Evolutionary conservation across 495 filamentous ascomycete genomes (phyloP), one percentile per base, ranked within the genome.

Genomic region (Penicillium goetzii): DNA sequence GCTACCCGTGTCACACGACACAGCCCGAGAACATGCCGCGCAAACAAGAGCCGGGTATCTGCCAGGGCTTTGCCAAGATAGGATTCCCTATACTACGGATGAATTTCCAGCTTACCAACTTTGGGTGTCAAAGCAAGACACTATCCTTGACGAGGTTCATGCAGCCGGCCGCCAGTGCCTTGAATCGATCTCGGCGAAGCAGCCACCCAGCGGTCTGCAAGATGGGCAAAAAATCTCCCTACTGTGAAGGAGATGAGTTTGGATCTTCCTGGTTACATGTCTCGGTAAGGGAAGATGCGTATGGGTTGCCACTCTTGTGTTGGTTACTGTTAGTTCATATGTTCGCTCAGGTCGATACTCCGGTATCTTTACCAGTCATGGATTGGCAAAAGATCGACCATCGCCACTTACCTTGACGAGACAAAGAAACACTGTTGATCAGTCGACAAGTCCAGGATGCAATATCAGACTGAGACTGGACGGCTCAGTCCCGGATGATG

Each of bases 61-160:
- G 11, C 21, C 17, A n/a, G 14, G 14, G 23, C n/a, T 26, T 11
- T 53, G 7, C n/a, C 26, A 30, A 90, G 86, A 83, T 95, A 14
- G 79, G 91, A 11, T 85, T 92, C 14, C 92, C 81, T 89, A 5
- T 72, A 79, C 45, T 84, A 78, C 34, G 78, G 17, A 92, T 97
- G 91, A 88, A 89, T 63, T 96, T 97, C 68, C 86, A 86, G 56
- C 72, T 76, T 23, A 96, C 94, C 76, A 96, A 96, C 74, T 97
- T 96, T 72, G 72, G 75, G 23, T 97, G 96, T 68, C 76, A 81
- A 23, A 91, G 85, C 14, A 40, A 90, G 83, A 81, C 0, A 82
- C 86, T 1, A 93, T 97, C 69, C 76, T 93, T 26, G 73, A 87
- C 34, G 81, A 85, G 40, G 83, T 90, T 32, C 67, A 78, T 56